Conservation (phyloP, 805 yeast species). For the Jamesozyma hellenica region DNA sequence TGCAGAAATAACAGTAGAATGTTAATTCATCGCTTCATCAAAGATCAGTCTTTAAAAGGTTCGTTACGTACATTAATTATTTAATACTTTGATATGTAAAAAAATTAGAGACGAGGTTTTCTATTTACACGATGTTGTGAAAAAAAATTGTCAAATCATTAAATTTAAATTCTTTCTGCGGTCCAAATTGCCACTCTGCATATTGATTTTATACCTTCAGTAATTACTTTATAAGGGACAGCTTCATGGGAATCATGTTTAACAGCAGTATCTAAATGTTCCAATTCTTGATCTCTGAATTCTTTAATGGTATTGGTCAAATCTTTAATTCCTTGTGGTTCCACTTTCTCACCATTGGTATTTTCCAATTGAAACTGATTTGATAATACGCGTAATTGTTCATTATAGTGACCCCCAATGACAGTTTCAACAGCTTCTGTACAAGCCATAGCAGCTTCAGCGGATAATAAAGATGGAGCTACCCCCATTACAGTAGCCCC, state of each 20-base stretch:
- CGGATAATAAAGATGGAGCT: conserved; percentile 75
- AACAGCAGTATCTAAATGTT: conserved; percentile 89
- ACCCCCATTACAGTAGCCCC: conserved; percentile 86
- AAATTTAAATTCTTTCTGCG: conserved; percentile 64
- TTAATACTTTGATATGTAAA: too few species aligned
- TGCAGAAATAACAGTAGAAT: too few species aligned
- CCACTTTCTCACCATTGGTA: conserved; percentile 18
- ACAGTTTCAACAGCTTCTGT: conserved; percentile 98
- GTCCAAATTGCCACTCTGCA: conserved; percentile 86
- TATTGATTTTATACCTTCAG: conserved; percentile 75
- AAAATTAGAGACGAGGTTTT: not conserved
- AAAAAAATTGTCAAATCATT: too few species aligned
- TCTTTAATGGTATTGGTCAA: conserved; percentile 55
- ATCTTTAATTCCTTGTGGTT: conserved; percentile 42
- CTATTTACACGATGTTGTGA: too few species aligned
- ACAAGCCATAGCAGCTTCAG: conserved; percentile 98
- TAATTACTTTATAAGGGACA: conserved; percentile 78
- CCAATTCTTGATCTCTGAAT: conserved; percentile 90
- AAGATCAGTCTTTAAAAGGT: too few species aligned
- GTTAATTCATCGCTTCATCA: too few species aligned
- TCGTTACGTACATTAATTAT: too few species aligned
- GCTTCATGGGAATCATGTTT: conserved; percentile 88
- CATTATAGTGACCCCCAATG: conserved; percentile 91
- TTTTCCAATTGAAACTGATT: conserved; percentile 48
- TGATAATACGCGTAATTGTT: conserved; percentile 68